Conservation (phyloP, 176 grass and related monocot species). For the Stipa capillata region DNA sequence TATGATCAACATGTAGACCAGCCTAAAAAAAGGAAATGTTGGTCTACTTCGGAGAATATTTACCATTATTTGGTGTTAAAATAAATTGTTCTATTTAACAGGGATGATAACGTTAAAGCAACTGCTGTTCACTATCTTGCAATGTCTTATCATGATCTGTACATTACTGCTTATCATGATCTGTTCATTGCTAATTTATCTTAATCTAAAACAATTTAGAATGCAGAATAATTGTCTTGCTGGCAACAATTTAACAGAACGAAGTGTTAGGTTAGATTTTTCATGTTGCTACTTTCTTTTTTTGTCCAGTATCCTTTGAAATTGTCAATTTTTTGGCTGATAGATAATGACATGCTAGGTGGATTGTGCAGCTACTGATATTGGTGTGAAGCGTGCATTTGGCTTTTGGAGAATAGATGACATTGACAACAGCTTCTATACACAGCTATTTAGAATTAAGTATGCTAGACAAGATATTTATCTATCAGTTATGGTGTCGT, state of each 20-base stretch:
- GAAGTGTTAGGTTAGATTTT: neutral
- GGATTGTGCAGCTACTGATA: constrained; percentile 78
- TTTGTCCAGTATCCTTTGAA: neutral
- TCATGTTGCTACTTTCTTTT: neutral
- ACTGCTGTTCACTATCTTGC: neutral
- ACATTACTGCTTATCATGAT: no score
- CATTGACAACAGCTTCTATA: constrained; percentile 80
- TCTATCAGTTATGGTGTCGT: constrained; percentile 87
- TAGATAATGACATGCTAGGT: constrained; percentile 82
- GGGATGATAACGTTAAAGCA: neutral
- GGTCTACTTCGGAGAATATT: neutral
- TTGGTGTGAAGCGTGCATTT: constrained; percentile 46
- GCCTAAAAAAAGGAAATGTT: neutral
- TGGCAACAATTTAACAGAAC: no score
- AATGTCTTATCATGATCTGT: neutral
- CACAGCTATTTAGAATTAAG: constrained; percentile 78
- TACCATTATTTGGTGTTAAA: neutral
- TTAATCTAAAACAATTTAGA: neutral
- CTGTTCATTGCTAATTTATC: neutral
- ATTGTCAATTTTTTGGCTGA: constrained; percentile 51
- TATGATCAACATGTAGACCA: neutral
- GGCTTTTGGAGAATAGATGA: constrained; percentile 85
- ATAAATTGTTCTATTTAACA: neutral
- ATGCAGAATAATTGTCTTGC: neutral
- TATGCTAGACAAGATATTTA: constrained; percentile 91